These are phyloP conservation scores for Lonicera japonica DNA, from an alignment of 129 eudicot species.

Conservation along the genomic window DNA sequence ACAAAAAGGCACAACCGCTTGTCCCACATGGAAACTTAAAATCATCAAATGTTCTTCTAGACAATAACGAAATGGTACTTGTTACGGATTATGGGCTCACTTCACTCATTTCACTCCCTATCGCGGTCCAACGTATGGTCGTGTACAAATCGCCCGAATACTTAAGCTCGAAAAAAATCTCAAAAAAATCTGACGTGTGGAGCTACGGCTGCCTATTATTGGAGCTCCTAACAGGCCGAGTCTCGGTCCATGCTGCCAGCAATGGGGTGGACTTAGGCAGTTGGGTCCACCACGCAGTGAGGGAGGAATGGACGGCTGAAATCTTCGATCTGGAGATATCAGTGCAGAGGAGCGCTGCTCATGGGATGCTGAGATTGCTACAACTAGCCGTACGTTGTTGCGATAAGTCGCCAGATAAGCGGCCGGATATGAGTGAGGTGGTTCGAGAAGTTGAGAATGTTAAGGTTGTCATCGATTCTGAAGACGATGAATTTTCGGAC, in stretches of 20 bases:
- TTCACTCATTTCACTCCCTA: slow-evolving; percentile 44
- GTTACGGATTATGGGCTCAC: slow-evolving; percentile 62
- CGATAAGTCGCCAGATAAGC: slow-evolving; percentile 47
- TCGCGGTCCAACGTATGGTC: slow-evolving; percentile 54
- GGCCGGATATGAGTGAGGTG: slow-evolving; percentile 60
- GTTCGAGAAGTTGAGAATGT: slow-evolving; percentile 51
- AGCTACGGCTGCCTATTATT: slow-evolving; percentile 57
- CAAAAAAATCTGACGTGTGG: slow-evolving; percentile 69
- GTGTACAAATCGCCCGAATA: slow-evolving; percentile 59
- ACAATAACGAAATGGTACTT: slow-evolving; percentile 39
- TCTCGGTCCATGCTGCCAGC: slow-evolving; percentile 36
- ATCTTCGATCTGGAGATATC: slow-evolving; percentile 63
- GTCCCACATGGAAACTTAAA: slow-evolving; percentile 70
- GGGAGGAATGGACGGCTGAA: slow-evolving; percentile 96
- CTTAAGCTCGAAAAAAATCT: slow-evolving; percentile 32
- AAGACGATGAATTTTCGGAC: slow-evolving; percentile 57
- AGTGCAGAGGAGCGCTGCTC: slow-evolving; percentile 43
- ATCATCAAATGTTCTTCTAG: slow-evolving; percentile 62
- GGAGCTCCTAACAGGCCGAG: slow-evolving; percentile 54
- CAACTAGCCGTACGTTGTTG: slow-evolving; percentile 65
- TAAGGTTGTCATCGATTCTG: slow-evolving; percentile 36
- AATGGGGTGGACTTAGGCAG: slow-evolving; percentile 58
- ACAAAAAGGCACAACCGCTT: slow-evolving; percentile 23
- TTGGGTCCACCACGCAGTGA: slow-evolving; percentile 80
- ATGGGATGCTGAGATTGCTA: slow-evolving; percentile 55